Base-by-base conservation (phyloP, 2,329 filamentous ascomycete species). In the Colletotrichum acutatum region DNA sequence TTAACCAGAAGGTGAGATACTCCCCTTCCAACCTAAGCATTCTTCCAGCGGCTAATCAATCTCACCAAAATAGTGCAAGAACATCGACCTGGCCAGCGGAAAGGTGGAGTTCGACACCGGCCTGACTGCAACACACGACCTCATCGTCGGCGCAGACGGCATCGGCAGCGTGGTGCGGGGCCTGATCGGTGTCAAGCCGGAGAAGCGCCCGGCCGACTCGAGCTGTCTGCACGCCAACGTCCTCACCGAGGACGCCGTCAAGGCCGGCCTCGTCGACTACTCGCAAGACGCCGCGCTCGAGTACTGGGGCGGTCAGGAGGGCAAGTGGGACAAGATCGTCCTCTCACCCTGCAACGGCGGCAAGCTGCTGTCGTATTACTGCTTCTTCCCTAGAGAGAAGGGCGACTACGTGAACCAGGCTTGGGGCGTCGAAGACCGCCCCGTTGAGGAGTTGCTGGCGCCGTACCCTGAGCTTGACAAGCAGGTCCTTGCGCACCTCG, bases 301-400 rank as follows among this genome's bases (percentile, higher is more conserved):
- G 79, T 93, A 92, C 83, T 93, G 91, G 91, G 92, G 92, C 30
- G 92, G 92, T 1, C 87, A 90, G 65, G 88, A 91, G 66, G 83
- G 82, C 68, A 90, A 89, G 77, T 90, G 85, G 85, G 89, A 93
- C 80, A 94, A 93, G 85, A 93, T 94, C 71, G 91, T 93, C 5
- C 83, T 93, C 2, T 92, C 90, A 0, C 90, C 91, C 5, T 93
- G 92, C 82, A 91, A 92, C 77, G 88, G 87, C 26, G 91, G 91
- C 66, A 88, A 88, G 73, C 82, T 93, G 3, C 84, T 93, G 3
- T 92, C 90, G 0, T 93, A 92, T 82, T 93, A 93, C 82, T 92
- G 91, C 82, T 93, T 93, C 84, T 93, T 92, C 80, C 88, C 90
- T 0, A 85, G 88, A 1, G 85, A 86, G 6, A 84, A 86, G 72